Conservation (phyloP, 352 stramenopile genomes). For the Phytophthora constricta region DNA sequence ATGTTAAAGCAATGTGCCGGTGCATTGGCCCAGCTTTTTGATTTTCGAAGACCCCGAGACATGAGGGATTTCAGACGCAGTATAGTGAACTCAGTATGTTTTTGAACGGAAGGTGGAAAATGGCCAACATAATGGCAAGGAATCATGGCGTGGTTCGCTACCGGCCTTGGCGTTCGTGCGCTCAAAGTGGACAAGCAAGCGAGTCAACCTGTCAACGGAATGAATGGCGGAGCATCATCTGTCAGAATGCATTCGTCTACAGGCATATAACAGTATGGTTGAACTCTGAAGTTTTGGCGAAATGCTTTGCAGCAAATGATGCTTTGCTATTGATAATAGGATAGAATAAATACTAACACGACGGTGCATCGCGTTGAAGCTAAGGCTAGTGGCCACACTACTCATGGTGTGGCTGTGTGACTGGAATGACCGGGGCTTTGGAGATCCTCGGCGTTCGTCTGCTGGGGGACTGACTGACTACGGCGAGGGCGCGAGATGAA, state of each 20-base stretch:
- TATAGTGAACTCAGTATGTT: not conserved
- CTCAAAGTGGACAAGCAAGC: too few relatives aligned
- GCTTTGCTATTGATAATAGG: constrained; percentile 12
- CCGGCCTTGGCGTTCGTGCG: not conserved
- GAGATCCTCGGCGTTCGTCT: constrained; percentile 21
- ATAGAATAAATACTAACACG: constrained; percentile 33
- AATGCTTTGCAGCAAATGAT: not conserved
- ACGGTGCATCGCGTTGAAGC: constrained; percentile 21
- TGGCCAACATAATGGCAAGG: not conserved
- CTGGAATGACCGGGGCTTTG: constrained; percentile 15
- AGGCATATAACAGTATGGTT: not conserved
- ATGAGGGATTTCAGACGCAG: not conserved
- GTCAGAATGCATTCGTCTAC: not conserved
- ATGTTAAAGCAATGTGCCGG: not conserved
- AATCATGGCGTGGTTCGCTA: not conserved
- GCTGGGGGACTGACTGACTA: constrained; percentile 11
- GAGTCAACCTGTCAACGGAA: too few relatives aligned
- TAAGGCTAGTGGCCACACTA: constrained; percentile 21
- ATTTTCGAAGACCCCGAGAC: not conserved
- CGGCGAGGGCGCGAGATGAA: constrained; percentile 4
- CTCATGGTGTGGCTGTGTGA: not conserved
- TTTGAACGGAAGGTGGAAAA: not conserved
- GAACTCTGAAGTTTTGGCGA: constrained; percentile 14
- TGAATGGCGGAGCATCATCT: not conserved
- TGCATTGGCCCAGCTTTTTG: not conserved